These are phyloP conservation scores for Candida odintsovae DNA, from an alignment of 805 yeast genomes.

Conservation along the genomic window DNA sequence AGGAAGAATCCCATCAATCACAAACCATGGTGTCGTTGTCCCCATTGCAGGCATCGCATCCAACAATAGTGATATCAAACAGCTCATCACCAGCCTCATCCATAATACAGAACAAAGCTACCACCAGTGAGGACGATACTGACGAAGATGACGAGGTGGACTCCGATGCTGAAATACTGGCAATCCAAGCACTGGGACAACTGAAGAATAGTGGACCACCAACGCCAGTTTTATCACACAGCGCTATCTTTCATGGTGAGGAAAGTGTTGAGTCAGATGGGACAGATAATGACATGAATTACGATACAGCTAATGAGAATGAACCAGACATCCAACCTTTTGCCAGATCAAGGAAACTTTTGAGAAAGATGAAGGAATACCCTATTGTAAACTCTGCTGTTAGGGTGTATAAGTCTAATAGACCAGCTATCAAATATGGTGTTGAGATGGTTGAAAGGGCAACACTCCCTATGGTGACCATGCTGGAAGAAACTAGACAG, in stretches of 20 bases:
- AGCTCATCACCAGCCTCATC: neutral
- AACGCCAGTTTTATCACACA: constrained; percentile 4
- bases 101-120: neutral
- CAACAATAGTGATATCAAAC: neutral
- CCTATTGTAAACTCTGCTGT: constrained; percentile 25
- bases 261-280: constrained; percentile 4
- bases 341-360: constrained; percentile 26
- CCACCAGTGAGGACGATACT: neutral
- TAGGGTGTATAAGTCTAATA: neutral
- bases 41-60: neutral
- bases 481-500: constrained; percentile 32
- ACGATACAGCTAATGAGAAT: constrained; percentile 26
- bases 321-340: constrained; percentile 2
- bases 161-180: constrained; percentile 10
- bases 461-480: constrained; percentile 47
- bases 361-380: constrained; percentile 35
- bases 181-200: constrained; percentile 21
- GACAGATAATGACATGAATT: constrained; percentile 36
- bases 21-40: neutral
- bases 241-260: neutral
- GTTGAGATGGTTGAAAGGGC: constrained; percentile 56
- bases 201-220: constrained; percentile 19
- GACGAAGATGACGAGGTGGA: constrained; percentile 2
- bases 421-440: constrained; percentile 48
- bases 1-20: neutral